Base-by-base conservation (phyloP, 176 grass and related monocot species). In the Cocos nucifera region DNA sequence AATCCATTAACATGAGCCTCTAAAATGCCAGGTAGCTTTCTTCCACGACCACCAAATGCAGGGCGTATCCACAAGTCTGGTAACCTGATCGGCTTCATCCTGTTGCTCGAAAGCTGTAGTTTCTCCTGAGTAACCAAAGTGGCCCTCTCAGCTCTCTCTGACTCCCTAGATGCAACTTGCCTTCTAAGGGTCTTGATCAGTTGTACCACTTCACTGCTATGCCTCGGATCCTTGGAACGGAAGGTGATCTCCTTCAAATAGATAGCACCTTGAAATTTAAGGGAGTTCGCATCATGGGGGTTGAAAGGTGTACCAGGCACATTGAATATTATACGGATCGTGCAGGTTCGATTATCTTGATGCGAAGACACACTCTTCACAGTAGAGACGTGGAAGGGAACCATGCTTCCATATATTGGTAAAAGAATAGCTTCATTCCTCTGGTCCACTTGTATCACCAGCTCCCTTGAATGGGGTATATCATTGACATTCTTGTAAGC, bases 1-100 rank as follows among this genome's bases (percentile, higher is more conserved):
- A 95, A 90, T 55, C 91, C 86, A 79, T 90, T 95, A 57, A 90
- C 57, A 84, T 96, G 86, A 23, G 83, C 83, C 75, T 87, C 91
- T 51, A 95, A 75, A 63, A 52, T 84, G 74, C 80, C 83, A 22
- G 83, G 63, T 21, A 82, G 74, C 69, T 96, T 96, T 59, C 86
- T 77, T 59, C 80, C 83, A 58, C 71, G 73, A 58, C 91, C 86
- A 77, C 83, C 91, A 71, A 96, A 96, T 22, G 77, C 22, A 20
- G 91, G 91, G 5, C 80, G 67, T 63, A 96, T 96, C 91, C 91
- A 96, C 35, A 96, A 54, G 73, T 96, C 86, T 70, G 67, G 56
- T 56, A 96, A 77, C 30, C 66, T 82, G 53, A 89, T 83, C 44
- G 79, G 53, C 58, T 81, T 95, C 77, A 79, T 90, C 61, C 77